phyloP scores from a whole-genome alignment of 768 basidiomycete genomes.

The Boletellus emodensis region DNA sequence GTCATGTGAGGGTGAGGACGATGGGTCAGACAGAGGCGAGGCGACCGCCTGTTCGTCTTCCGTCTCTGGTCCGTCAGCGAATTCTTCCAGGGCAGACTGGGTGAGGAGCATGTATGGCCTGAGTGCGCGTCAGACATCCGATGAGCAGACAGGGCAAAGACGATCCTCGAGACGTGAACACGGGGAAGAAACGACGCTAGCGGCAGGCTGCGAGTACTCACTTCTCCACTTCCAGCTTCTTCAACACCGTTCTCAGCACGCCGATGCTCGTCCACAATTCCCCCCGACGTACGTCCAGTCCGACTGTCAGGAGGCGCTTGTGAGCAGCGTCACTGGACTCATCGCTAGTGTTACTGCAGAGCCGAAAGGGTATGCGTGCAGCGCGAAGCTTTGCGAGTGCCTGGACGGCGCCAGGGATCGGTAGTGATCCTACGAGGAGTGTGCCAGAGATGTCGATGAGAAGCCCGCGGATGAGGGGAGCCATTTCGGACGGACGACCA shows the following conservation, averaged over 20 bases:
- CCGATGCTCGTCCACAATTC: slow-evolving; percentile 67
- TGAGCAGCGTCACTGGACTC: slow-evolving; percentile 49
- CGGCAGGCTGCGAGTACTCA: slow-evolving; percentile 9
- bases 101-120: slow-evolving; percentile 60
- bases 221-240: slow-evolving; percentile 40
- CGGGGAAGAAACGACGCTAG: neutral
- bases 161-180: neutral
- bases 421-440: slow-evolving; percentile 48
- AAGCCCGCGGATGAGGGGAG: slow-evolving; percentile 39
- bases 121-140: neutral
- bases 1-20: slow-evolving; percentile 35
- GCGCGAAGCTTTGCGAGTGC: slow-evolving; percentile 28
- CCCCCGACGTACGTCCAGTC: slow-evolving; percentile 41
- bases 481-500: neutral
- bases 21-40: neutral
- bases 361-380: slow-evolving; percentile 41
- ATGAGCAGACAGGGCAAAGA: neutral
- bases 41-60: neutral
- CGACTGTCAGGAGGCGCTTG: slow-evolving; percentile 41
- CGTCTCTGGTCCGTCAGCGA: slow-evolving; percentile 16
- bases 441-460: slow-evolving; percentile 71
- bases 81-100: slow-evolving; percentile 43
- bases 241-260: slow-evolving; percentile 47
- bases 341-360: slow-evolving; percentile 70
- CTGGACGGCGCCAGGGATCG: slow-evolving; percentile 44